Evolutionary conservation across 169 alveolate genomes (phyloP).

Genomic region (Plasmodium sp.): DNA sequence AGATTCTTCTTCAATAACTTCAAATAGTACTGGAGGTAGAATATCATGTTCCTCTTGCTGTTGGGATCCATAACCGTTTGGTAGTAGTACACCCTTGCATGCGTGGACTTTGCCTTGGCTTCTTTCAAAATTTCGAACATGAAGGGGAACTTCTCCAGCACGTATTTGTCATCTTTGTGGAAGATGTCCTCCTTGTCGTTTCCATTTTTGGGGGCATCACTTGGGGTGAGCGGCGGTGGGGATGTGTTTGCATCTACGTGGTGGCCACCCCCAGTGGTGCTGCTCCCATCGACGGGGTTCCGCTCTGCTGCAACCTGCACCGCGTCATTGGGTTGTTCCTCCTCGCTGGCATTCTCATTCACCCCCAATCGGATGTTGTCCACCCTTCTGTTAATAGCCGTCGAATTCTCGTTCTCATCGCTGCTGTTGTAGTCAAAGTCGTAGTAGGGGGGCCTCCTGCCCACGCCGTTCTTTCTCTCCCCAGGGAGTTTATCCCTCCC

Average conservation of each 20-base stretch:
- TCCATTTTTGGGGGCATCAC: neutral
- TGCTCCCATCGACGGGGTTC: neutral
- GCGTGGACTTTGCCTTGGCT: conserved; percentile 19
- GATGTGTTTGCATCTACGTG: neutral
- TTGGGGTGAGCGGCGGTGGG: neutral
- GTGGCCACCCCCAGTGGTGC: neutral
- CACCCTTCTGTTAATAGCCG: neutral
- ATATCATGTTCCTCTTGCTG: conserved; percentile 49
- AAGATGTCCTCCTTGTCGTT: neutral
- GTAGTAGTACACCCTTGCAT: conserved; percentile 27
- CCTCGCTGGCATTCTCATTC: neutral
- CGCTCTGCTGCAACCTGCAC: neutral
- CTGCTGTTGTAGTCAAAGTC: conserved; percentile 43
- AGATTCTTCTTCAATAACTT: conserved; percentile 25
- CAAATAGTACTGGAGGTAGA: conserved; percentile 67
- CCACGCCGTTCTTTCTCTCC: neutral
- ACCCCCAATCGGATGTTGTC: neutral
- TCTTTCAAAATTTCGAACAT: conserved; percentile 53
- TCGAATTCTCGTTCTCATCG: conserved; percentile 29
- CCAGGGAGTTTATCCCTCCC: neutral
- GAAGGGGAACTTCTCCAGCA: conserved; percentile 55
- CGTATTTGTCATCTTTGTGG: conserved; percentile 44
- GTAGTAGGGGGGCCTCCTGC: conserved; percentile 1
- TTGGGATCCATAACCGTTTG: conserved; percentile 67
- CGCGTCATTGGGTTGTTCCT: neutral